Evolutionary conservation across 305 asterid genomes (phyloP).

Genomic region (Withania somnifera): DNA sequence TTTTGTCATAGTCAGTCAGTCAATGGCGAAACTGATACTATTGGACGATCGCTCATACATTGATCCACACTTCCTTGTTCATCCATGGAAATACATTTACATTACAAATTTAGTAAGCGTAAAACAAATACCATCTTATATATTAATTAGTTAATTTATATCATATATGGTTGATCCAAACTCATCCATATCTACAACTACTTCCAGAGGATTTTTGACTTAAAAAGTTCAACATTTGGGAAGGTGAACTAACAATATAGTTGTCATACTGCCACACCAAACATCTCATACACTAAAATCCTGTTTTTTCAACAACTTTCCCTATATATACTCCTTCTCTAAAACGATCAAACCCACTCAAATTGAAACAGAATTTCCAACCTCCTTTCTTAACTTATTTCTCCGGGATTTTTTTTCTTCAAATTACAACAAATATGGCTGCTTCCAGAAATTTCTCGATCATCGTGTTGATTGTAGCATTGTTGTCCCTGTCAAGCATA

Average conservation of each 20-base stretch:
- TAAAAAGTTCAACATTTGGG: neutral
- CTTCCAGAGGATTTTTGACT: no score
- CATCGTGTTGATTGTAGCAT: no score
- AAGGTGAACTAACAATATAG: neutral
- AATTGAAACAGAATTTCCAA: neutral
- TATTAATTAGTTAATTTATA: neutral
- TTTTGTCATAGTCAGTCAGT: neutral
- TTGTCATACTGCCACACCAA: neutral
- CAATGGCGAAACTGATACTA: neutral
- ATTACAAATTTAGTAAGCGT: neutral
- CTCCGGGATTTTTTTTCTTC: fast-evolving
- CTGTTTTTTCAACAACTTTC: neutral
- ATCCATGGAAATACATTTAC: neutral
- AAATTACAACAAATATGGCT: no score
- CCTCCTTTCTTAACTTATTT: neutral
- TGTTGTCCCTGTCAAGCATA: no score
- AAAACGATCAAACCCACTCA: neutral
- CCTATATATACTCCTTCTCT: neutral
- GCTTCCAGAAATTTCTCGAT: no score
- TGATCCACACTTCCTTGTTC: neutral
- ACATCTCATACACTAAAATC: neutral
- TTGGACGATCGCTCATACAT: neutral
- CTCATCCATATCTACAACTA: no score
- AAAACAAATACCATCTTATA: neutral
- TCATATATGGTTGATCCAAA: no score